Base-by-base conservation (phyloP, 805 yeast species). In the Suhomyces vadensis region DNA sequence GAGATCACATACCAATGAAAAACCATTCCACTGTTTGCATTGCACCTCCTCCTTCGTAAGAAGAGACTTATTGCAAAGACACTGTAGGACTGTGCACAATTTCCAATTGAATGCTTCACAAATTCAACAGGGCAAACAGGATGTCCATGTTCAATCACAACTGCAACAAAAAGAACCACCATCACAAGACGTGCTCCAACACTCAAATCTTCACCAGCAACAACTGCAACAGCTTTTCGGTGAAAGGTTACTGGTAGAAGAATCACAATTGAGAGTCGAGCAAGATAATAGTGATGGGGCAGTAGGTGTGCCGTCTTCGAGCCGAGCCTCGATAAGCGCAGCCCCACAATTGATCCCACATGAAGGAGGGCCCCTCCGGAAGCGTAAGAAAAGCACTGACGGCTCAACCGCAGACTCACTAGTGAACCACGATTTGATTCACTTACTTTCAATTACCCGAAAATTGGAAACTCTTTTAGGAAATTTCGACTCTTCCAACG, bases 1-100 rank as follows among this genome's bases (percentile, higher is more conserved):
- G 56, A 73, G 97, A 31, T 84, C 95, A 0, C 99, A 92, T 63
- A 92, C 99, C 7, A 88, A 91, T 62, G 97, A 91, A 65, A 90
- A 88, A 50, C 95, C 95, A 0, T 87, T 84, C 65, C 81, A 80
- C 46, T 87, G 95, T 55, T 69, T 77, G 26, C 74, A 80, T 41
- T 87, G 95, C 58, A 73, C 81, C 7, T 77, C 84, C 39, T 78
- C 85, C 2, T 87, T 87, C 67, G 95, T 87, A 1, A 68, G 95
- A 47, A 68, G 94, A 53, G 95, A 87, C 57, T 66, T 87, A 37
- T 68, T 87, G 13, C 87, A 86, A 54, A 69, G 95, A 29, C 95
- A 87, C 61, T 77, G 84, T 47, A 67, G 92, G 36, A 87, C 95
- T 0, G 94, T 87, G 10, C 95, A 87, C 61, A 74, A 65, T 43